These are phyloP conservation scores for Panicum miliaceum DNA, from an alignment of 176 grass and related monocot species.

Conservation along the genomic window DNA sequence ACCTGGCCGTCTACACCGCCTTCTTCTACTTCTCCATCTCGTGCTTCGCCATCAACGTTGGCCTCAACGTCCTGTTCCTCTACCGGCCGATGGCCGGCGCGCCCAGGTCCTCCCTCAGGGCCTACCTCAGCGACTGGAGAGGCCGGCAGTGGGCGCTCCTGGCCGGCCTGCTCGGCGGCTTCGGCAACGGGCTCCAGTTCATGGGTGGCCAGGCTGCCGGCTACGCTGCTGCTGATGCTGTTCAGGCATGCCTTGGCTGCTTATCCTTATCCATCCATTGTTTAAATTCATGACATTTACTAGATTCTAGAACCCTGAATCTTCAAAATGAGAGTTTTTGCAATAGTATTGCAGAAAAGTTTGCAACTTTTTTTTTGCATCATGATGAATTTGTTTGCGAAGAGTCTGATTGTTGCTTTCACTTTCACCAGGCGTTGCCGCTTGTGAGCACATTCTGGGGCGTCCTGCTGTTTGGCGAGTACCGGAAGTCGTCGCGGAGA, in stretches of 20 bases:
- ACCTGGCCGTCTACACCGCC: conserved; percentile 90
- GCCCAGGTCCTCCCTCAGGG: conserved; percentile 70
- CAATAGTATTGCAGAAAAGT: not conserved
- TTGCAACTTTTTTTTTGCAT: not conserved
- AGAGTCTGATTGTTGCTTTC: conserved; percentile 6
- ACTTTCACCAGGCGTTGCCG: conserved; percentile 62
- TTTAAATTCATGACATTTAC: not conserved
- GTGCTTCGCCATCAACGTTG: conserved; percentile 70
- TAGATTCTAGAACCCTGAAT: not conserved
- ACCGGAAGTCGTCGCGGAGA: conserved; percentile 62
- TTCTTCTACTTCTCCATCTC: conserved; percentile 99
- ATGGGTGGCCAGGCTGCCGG: conserved; percentile 97
- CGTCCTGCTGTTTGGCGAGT: conserved; percentile 69
- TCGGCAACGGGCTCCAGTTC: conserved; percentile 97
- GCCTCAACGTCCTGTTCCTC: conserved; percentile 78
- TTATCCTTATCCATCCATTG: not conserved
- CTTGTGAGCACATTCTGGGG: conserved; percentile 87
- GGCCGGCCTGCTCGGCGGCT: conserved; percentile 75
- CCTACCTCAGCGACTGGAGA: conserved; percentile 84
- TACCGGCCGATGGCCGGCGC: conserved; percentile 82
- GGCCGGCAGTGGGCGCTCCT: conserved; percentile 93
- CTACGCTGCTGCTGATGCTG: conserved; percentile 96
- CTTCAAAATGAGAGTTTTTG: not conserved
- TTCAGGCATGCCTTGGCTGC: conserved; percentile 60
- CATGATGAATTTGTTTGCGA: not conserved